A percentile compares a stretch with the other conserved stretches of the same genome.
These are phyloP conservation scores for Cubamyces sp. DNA, from an alignment of 768 basidiomycete genomes.

Conservation along the genomic window DNA sequence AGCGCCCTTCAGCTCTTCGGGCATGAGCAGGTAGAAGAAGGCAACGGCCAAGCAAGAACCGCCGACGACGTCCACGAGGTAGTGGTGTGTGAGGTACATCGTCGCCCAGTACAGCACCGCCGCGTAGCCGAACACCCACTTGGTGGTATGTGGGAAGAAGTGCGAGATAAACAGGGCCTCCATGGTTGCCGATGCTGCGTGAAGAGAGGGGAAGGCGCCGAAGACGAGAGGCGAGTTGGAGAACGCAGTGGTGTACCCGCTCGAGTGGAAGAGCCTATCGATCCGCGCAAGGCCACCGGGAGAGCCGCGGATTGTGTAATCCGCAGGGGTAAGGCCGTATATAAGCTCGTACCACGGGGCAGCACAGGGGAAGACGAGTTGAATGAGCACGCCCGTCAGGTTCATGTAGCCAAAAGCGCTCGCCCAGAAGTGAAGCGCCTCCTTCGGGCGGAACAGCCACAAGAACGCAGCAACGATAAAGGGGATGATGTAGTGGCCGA, in stretches of 20 bases:
- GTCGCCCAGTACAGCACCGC: constrained; percentile 94
- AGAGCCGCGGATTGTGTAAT: constrained; percentile 90
- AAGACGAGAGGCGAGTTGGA: constrained; percentile 91
- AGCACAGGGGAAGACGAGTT: constrained; percentile 89
- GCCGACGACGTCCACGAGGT: constrained; percentile 96
- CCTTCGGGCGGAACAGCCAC: constrained; percentile 88
- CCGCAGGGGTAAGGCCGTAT: constrained; percentile 93
- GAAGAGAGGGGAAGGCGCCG: constrained; percentile 95
- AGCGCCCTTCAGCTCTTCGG: constrained; percentile 71
- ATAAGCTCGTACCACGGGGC: constrained; percentile 99
- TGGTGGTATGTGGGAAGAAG: constrained; percentile 81
- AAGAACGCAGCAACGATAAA: constrained; percentile 84
- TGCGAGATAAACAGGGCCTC: constrained; percentile 93
- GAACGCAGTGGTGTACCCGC: constrained; percentile 80
- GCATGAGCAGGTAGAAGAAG: constrained; percentile 88
- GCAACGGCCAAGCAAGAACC: constrained; percentile 89
- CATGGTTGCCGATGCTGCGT: constrained; percentile 88
- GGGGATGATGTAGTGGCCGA: constrained; percentile 86
- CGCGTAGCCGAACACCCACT: constrained; percentile 81
- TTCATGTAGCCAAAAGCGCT: constrained; percentile 93
- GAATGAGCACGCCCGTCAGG: constrained; percentile 82
- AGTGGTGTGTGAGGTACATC: constrained; percentile 98
- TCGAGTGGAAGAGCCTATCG: constrained; percentile 79
- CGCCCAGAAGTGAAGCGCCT: constrained; percentile 82
- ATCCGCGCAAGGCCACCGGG: constrained; percentile 93